These are phyloP conservation scores for Flagelloscypha sp. DNA, from an alignment of 768 basidiomycete genomes.

Conservation along the genomic window DNA sequence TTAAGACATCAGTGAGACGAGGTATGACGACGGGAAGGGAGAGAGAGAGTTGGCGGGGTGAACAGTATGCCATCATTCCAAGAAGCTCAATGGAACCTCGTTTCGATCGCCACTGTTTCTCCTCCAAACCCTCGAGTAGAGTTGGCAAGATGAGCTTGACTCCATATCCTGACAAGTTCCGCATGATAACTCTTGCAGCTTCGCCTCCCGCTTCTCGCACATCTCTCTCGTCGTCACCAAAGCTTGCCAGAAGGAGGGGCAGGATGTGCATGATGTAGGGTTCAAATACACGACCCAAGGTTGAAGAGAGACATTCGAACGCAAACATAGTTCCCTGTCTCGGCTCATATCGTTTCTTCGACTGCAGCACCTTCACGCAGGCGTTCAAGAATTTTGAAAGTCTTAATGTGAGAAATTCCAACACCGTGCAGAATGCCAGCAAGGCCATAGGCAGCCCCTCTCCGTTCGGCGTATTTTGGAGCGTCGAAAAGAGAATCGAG, in stretches of 20 bases:
- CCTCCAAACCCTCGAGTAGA: slow-evolving; percentile 83
- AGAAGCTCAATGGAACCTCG: slow-evolving; percentile 94
- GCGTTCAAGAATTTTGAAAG: slow-evolving; percentile 68
- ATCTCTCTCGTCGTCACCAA: slow-evolving; percentile 80
- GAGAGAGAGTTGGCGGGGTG: slow-evolving; percentile 87
- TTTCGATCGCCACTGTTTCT: slow-evolving; percentile 98
- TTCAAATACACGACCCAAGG: slow-evolving; percentile 86
- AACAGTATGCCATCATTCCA: slow-evolving; percentile 98
- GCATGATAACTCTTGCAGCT: slow-evolving; percentile 91
- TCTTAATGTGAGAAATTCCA: slow-evolving; percentile 79
- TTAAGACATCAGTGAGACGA: slow-evolving; percentile 87
- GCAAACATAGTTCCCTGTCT: slow-evolving; percentile 94
- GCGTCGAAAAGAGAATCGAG: slow-evolving; percentile 70
- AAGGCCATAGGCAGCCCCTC: slow-evolving; percentile 95
- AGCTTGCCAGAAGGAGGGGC: slow-evolving; percentile 72
- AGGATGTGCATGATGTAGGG: slow-evolving; percentile 84
- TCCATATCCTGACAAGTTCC: slow-evolving; percentile 86
- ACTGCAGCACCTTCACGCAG: slow-evolving; percentile 75
- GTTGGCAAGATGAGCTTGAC: slow-evolving; percentile 93
- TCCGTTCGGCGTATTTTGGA: slow-evolving; percentile 83
- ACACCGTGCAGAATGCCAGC: slow-evolving; percentile 90
- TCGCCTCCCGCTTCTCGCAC: slow-evolving; percentile 93
- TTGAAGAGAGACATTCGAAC: slow-evolving; percentile 82
- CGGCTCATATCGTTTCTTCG: slow-evolving; percentile 78
- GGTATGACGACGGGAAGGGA: slow-evolving; percentile 97